Percentiles rank a stretch among this genome's conserved stretches.
These are phyloP conservation scores for Metarhizium anisopliae DNA, from an alignment of 2,329 filamentous ascomycete genomes.

Conservation along the genomic window DNA sequence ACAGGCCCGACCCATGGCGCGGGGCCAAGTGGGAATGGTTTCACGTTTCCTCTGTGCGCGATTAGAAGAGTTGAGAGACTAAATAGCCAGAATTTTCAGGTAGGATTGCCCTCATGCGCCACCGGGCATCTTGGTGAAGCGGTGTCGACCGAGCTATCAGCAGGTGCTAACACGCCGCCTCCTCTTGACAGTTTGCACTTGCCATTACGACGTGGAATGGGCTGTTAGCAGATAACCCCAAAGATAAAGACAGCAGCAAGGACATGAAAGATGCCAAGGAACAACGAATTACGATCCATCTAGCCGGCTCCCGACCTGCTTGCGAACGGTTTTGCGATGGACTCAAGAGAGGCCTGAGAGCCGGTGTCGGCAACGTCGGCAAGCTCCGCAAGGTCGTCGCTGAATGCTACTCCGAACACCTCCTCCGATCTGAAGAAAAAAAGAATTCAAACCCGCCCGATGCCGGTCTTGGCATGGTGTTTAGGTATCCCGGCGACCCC, in stretches of 20 bases:
- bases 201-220: constrained; percentile 94
- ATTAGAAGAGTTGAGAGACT: constrained; percentile 87
- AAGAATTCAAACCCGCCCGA: constrained; percentile 60
- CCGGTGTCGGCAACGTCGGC: constrained; percentile 79
- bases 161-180: not conserved
- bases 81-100: constrained; percentile 80
- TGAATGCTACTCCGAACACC: constrained; percentile 88
- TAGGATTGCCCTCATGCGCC: constrained; percentile 19
- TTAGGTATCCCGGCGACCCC: constrained; percentile 89
- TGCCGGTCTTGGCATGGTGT: constrained; percentile 84
- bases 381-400: constrained; percentile 71
- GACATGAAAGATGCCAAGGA: constrained; percentile 42
- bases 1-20: constrained; percentile 89
- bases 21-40: constrained; percentile 89
- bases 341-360: constrained; percentile 79
- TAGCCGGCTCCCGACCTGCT: constrained; percentile 77
- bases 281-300: constrained; percentile 84
- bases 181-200: constrained; percentile 61
- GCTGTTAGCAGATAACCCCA: constrained; percentile 46
- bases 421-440: constrained; percentile 54
- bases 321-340: constrained; percentile 96
- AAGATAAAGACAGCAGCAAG: constrained; percentile 36
- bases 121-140: not conserved
- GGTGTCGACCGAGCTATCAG: not conserved
- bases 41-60: constrained; percentile 85